Percentiles rank a stretch among this genome's conserved stretches.
Evolutionary conservation across 2,329 filamentous ascomycete species (phyloP).

Genomic region (Xylaria multiplex): DNA sequence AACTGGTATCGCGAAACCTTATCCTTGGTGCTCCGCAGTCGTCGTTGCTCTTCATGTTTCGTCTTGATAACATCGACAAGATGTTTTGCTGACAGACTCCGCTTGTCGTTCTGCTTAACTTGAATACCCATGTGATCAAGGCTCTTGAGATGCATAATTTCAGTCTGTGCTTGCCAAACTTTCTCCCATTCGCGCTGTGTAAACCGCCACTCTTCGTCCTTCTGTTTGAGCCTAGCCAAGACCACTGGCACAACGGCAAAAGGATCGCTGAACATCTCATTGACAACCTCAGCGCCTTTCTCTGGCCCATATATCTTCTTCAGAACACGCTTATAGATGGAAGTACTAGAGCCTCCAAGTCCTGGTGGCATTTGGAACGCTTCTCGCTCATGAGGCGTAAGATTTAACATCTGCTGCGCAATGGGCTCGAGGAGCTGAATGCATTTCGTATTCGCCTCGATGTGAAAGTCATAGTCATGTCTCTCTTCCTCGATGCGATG

Average conservation of each 20-base stretch:
- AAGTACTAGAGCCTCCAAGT: conserved; percentile 91
- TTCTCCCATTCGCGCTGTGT: conserved; percentile 98
- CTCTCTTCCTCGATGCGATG: conserved; percentile 98
- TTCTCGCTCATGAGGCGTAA: conserved; percentile 77
- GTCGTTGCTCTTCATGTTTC: conserved; percentile 89
- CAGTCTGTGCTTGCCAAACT: conserved; percentile 96
- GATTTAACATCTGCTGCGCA: conserved; percentile 85
- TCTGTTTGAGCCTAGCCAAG: conserved; percentile 89
- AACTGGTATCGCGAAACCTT: conserved; percentile 77
- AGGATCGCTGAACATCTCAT: conserved; percentile 84
- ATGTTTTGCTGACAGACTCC: conserved; percentile 88
- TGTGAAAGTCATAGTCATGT: conserved; percentile 98
- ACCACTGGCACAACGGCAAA: conserved; percentile 90
- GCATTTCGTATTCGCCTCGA: conserved; percentile 92
- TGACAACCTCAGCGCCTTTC: conserved; percentile 83
- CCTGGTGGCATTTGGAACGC: conserved; percentile 83
- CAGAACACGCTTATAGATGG: conserved; percentile 95
- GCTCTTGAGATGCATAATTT: conserved; percentile 94
- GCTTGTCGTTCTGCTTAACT: conserved; percentile 89
- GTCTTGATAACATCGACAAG: conserved; percentile 91
- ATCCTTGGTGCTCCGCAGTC: conserved; percentile 70
- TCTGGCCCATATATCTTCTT: conserved; percentile 96
- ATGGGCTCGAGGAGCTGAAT: conserved; percentile 96
- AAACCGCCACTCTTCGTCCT: conserved; percentile 97
- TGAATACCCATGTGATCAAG: conserved; percentile 96